phyloP scores from a whole-genome alignment of 192 early-diverging fungal species.

The Backusella australiensis region DNA sequence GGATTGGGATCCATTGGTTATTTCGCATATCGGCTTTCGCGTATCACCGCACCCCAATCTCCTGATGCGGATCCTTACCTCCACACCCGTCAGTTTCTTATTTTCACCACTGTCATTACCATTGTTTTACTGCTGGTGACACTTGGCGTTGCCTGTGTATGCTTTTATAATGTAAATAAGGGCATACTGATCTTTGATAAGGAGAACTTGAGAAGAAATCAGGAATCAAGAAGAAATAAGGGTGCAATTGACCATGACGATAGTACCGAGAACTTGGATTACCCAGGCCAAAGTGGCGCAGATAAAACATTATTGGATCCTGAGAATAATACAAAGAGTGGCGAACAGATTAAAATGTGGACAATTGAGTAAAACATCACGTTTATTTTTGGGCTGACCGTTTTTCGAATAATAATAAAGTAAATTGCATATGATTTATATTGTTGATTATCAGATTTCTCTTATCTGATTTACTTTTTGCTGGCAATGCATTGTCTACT shows the following conservation, averaged over 20 bases:
- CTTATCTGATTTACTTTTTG: background rate
- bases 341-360: constrained; percentile 15
- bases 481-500: too few relatives aligned
- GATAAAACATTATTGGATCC: constrained; percentile 12
- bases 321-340: background rate
- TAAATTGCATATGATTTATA: background rate
- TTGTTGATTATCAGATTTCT: background rate
- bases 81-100: constrained; percentile 41
- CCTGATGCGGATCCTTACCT: constrained; percentile 33
- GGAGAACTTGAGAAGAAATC: background rate
- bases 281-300: background rate
- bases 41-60: constrained; percentile 1
- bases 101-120: constrained; percentile 34
- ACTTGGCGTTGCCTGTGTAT: constrained; percentile 10
- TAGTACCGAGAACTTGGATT: background rate
- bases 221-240: background rate
- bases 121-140: constrained; percentile 21
- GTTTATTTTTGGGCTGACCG: background rate
- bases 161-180: constrained; percentile 8
- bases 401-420: background rate
- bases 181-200: constrained; percentile 1
- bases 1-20: constrained; percentile 21
- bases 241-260: background rate
- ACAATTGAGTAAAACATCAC: constrained; percentile 18
- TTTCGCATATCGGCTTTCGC: constrained; percentile 28